Base-by-base conservation (phyloP, 2,329 filamentous ascomycete species). In the Penicillium brasilianum region DNA sequence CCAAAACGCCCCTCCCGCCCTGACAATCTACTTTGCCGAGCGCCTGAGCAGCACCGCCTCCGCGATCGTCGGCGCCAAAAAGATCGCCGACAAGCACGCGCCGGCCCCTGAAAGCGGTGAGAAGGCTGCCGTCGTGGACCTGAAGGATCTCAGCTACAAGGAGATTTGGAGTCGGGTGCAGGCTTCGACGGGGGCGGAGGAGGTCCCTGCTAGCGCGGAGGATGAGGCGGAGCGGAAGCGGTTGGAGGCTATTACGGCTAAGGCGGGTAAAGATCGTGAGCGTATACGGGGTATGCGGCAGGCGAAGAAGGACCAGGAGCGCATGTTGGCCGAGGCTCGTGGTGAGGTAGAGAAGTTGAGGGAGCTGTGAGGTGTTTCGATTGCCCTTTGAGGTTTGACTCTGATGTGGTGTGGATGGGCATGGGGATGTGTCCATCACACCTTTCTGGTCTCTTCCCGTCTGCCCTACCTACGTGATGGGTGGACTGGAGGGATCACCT, bases 91-190 rank as follows among this genome's bases (percentile, higher is more conserved):
- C 67, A 71, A 67, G 59, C 68, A 74, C 67, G 76, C 76, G 28
- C 76, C 76, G 10, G 68, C 66, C 14, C 70, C 75, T 18, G 66
- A 66, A 36, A 63, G 67, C 46, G 62, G 63, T 39, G 74, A 80
- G 66, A 69, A 74, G 60, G 65, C 74, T 28, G 70, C 73, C 18
- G 68, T 75, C 25, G 66, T 81, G 36, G 73, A 81, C 56, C 41
- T 80, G 56, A 80, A 76, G 62, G 69, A 76, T 59, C 71, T 76
- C 52, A 71, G 70, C n/a, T 73, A 76, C 41, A 64, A 73, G 57
- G 74, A 78, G 62, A 82, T 83, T 56, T 80, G 80, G 77, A 71
- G 70, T 20, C 74, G 75, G 58, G 75, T 82, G 39, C 71, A 78
- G 66, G 69, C 70, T 13, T 66, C 78, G 58, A 82, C 80, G 7